Base-by-base conservation (phyloP, 2,329 filamentous ascomycete species). In the Sphaerulina musiva region DNA sequence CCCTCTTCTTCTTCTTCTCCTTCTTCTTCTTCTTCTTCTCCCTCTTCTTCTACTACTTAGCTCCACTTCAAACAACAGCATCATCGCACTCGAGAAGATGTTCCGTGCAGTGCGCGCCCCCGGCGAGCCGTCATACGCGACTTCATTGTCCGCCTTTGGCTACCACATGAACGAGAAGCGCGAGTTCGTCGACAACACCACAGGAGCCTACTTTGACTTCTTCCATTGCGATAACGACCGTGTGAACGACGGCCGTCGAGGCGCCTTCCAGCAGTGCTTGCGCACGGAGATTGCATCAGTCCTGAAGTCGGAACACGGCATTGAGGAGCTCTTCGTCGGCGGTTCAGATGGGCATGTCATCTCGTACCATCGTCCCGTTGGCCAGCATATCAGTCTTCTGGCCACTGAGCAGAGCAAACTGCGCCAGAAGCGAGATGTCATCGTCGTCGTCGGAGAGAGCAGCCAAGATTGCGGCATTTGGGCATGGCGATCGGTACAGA, bases 401-500 rank as follows among this genome's bases (percentile, higher is more conserved):
- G 72, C 80, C 6, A 83, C 81, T 6, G 60, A 73, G 10, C 60
- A 65, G 17, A 64, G 70, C 6, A 75, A 83, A 55, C 69, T 93
- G 2, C 63, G 70, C 20, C 69, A 68, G 8, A 80, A 80, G 52
- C 70, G 68, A 10, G 80, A 81, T 46, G 72, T 95, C 12, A 74
- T 95, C 20, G 71, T 95, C 44, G 71, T 95, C 49, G 80, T 95
- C 62, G 88, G 89, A 53, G 85, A 93, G 62, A 74, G 80, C 1
- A 68, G 6, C 2, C 85, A 92, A 64, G 84, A 92, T 50, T 77
- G 95, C 0, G 90, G 88, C 0, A 72, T 92, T 34, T 78, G 91
- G 59, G 83, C 89, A 0, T 84, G 87, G 62, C 82, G 89, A 17
- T 76, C 84, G 9, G 70, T 85, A 39, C 79, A 82, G 54, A 79